These are phyloP conservation scores for Chloris gayana DNA, from an alignment of 176 grass and related monocot genomes.

Conservation along the genomic window DNA sequence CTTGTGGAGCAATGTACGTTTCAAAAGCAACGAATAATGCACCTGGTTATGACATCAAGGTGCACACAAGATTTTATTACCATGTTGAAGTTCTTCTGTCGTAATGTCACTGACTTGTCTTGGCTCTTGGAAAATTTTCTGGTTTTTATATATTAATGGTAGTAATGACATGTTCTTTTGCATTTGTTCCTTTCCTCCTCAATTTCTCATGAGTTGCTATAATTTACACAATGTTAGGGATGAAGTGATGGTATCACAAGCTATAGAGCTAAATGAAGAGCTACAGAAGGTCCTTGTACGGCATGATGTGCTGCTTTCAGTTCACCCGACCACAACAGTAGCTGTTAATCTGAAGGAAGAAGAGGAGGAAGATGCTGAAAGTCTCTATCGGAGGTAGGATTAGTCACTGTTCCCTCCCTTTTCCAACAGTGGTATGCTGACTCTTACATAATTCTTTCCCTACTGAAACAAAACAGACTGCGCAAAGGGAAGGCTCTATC, in stretches of 20 bases:
- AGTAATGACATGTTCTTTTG: neutral
- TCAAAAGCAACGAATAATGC: conserved; percentile 94
- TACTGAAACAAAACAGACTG: conserved; percentile 46
- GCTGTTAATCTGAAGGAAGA: conserved; percentile 53
- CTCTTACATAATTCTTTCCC: conserved; percentile 7
- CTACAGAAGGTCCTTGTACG: conserved; percentile 68
- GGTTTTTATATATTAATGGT: neutral
- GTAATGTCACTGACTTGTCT: neutral
- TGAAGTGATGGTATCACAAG: conserved; percentile 71
- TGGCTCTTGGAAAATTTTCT: neutral
- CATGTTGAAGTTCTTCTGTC: neutral
- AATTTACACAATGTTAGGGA: conserved; percentile 57
- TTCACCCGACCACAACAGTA: conserved; percentile 60
- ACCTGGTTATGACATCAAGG: conserved; percentile 93
- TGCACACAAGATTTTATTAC: conserved; percentile 20
- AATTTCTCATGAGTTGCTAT: conserved; percentile 5
- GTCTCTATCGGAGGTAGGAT: conserved; percentile 74
- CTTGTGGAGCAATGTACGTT: conserved; percentile 97
- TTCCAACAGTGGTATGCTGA: neutral
- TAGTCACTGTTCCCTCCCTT: neutral
- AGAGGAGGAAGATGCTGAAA: conserved; percentile 87
- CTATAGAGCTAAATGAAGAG: conserved; percentile 91
- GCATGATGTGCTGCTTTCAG: conserved; percentile 84
- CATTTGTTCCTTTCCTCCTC: no score
- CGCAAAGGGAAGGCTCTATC: conserved; percentile 87